Evolutionary conservation across 306 rosid genomes (phyloP).

Genomic region (Lathyrus sativus): DNA sequence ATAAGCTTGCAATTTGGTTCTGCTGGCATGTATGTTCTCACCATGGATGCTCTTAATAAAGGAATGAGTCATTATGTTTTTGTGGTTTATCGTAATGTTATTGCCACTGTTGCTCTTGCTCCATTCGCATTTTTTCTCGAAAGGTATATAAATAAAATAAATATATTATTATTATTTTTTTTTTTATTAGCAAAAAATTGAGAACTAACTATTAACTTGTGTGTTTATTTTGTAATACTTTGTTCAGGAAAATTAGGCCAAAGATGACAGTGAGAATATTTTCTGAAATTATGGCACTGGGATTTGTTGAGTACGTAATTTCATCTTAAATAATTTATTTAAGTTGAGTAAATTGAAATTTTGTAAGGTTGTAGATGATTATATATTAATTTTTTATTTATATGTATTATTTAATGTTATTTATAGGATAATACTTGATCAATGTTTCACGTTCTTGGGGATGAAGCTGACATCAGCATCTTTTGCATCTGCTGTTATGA

Average conservation of each 20-base stretch:
- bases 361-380: neutral
- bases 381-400: neutral
- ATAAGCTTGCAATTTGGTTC: conserved; percentile 77
- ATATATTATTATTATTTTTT: no score
- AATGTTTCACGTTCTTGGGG: conserved; percentile 41
- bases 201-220: neutral
- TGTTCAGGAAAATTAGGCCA: conserved; percentile 74
- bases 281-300: conserved; percentile 59
- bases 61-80: conserved; percentile 84
- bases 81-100: conserved; percentile 71
- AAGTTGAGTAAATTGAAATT: no score
- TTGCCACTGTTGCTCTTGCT: conserved; percentile 65
- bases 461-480: conserved; percentile 47
- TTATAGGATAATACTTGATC: conserved; percentile 45
- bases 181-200: no score
- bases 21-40: conserved; percentile 82
- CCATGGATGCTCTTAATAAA: conserved; percentile 63
- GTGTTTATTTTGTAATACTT: neutral
- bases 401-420: neutral
- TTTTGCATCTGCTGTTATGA: conserved; percentile 46
- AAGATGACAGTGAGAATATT: conserved; percentile 70
- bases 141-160: conserved; percentile 41
- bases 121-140: conserved; percentile 83
- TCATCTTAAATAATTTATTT: neutral
- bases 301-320: conserved; percentile 70